Evolutionary conservation across 352 stramenopile genomes (phyloP).

Genomic region (Phytophthora uliginosa): DNA sequence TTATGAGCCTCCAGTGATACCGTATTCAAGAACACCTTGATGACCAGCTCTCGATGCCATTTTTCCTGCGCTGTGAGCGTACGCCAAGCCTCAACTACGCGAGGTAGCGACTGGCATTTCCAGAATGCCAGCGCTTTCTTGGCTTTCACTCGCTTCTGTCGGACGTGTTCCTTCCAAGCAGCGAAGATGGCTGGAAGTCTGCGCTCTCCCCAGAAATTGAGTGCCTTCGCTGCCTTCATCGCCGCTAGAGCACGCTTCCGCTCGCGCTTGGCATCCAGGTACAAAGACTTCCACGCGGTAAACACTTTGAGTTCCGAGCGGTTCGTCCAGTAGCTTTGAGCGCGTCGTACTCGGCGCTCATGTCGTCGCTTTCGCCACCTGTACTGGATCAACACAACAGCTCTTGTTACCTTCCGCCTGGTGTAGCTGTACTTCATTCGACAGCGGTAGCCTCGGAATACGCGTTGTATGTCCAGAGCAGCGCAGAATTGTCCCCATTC

Average conservation of each 20-base stretch:
- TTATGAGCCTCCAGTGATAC: constrained; percentile 79
- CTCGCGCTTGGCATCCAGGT: constrained; percentile 23
- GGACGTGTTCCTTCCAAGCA: constrained; percentile 54
- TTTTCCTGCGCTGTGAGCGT: constrained; percentile 38
- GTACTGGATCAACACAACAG: constrained; percentile 69
- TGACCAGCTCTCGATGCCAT: constrained; percentile 45
- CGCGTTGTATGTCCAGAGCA: constrained; percentile 70
- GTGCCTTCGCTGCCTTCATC: constrained; percentile 53
- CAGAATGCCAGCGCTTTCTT: constrained; percentile 78
- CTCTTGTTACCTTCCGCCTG: constrained; percentile 39
- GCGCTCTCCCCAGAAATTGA: constrained; percentile 73
- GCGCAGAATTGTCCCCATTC: constrained; percentile 64
- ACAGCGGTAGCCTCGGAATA: constrained; percentile 51
- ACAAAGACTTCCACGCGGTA: constrained; percentile 50
- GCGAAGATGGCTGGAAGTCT: constrained; percentile 55
- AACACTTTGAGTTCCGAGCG: constrained; percentile 65
- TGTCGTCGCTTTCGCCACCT: constrained; percentile 60
- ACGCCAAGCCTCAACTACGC: constrained; percentile 66
- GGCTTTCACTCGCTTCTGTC: constrained; percentile 47
- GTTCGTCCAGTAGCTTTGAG: constrained; percentile 73
- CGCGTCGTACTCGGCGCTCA: constrained; percentile 58
- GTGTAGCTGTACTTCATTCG: constrained; percentile 57
- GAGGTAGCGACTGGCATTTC: constrained; percentile 73
- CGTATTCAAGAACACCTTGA: constrained; percentile 71
- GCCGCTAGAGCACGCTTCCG: constrained; percentile 39